Percentiles rank a stretch among this genome's conserved stretches.
Conservation (phyloP, 179 eudicot species). For the Silene noctiflora region DNA sequence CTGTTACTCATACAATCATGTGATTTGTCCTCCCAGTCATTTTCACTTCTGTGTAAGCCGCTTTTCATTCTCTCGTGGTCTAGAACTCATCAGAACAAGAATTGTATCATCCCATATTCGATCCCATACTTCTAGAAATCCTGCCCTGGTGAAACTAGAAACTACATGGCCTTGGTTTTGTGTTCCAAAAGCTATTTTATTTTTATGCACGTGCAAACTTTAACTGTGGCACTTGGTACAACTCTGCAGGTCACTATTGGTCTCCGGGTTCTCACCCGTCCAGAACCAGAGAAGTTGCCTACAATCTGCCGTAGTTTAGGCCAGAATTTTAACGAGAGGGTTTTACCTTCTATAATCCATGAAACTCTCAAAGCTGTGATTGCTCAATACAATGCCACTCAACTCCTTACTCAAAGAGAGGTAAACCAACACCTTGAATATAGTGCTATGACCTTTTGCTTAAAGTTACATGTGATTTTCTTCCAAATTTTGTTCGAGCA, state of each 20-base stretch:
- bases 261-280: constrained; percentile 67
- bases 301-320: constrained; percentile 56
- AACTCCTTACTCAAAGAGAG: constrained; percentile 72
- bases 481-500: background rate
- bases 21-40: no score
- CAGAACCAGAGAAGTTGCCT: constrained; percentile 46
- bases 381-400: constrained; percentile 73
- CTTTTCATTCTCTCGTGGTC: no score
- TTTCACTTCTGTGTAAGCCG: no score
- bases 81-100: no score
- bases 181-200: no score
- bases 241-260: constrained; percentile 52
- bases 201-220: background rate
- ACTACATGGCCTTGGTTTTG: no score
- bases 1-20: no score
- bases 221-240: background rate
- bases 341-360: constrained; percentile 62
- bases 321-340: constrained; percentile 53
- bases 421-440: constrained; percentile 24
- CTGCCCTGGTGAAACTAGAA: no score
- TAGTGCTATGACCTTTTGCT: background rate
- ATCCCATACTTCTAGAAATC: no score
- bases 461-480: background rate
- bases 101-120: no score
- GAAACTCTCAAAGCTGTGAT: constrained; percentile 75